A percentile compares a stretch with the other conserved stretches of the same genome.
Conservation (phyloP, 495 filamentous ascomycete genomes). For the Penicillium steckii region DNA sequence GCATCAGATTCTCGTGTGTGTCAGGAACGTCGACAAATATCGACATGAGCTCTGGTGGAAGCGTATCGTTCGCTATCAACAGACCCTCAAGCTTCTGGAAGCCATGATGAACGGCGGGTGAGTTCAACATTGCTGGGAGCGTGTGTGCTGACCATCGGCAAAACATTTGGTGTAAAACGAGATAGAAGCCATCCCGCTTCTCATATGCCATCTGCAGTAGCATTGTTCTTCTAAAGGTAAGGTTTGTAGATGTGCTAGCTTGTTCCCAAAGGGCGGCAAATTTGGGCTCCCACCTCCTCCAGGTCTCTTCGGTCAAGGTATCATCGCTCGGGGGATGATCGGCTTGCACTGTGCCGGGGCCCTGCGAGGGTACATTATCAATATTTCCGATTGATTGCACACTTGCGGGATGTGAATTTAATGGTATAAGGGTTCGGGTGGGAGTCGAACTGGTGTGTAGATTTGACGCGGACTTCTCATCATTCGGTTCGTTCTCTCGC, state of each 20-base stretch:
- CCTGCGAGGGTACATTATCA: neutral
- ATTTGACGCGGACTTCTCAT: neutral
- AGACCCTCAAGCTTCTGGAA: neutral
- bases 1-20: neutral
- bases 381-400: neutral
- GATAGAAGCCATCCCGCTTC: slow-evolving; percentile 57
- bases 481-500: neutral
- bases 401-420: neutral
- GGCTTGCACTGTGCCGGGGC: neutral
- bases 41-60: neutral
- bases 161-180: slow-evolving; percentile 68
- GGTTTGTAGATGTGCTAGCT: neutral
- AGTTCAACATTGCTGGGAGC: neutral
- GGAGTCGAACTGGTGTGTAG: neutral
- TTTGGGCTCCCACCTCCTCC: neutral
- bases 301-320: neutral
- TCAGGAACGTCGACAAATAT: slow-evolving; percentile 2
- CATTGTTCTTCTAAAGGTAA: slow-evolving; percentile 43
- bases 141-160: slow-evolving; percentile 39
- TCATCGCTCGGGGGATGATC: neutral
- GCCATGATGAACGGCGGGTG: neutral
- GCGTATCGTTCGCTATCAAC: slow-evolving; percentile 1
- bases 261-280: neutral
- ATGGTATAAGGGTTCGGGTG: neutral
- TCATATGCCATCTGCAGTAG: slow-evolving; percentile 58